phyloP scores from a whole-genome alignment of 108 stramenopile genomes.

The Skeletonema menzelii region DNA sequence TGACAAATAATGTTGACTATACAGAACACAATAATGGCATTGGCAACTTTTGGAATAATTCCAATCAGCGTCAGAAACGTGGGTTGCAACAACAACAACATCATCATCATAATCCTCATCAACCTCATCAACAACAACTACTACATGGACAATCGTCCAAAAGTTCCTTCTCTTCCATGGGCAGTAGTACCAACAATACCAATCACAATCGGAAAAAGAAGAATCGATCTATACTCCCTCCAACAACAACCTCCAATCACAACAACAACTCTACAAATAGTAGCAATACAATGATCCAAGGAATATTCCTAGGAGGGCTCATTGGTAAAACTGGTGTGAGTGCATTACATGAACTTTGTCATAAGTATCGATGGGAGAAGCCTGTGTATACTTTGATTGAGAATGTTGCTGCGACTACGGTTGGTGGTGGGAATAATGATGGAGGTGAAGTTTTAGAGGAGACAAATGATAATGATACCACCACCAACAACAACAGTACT shows the following conservation, averaged over 20 bases:
- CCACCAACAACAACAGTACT: background rate
- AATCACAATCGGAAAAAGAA: constrained; percentile 33
- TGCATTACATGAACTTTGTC: constrained; percentile 83
- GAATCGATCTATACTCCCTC: constrained; percentile 20
- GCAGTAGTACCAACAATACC: constrained; percentile 9
- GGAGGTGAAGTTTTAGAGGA: background rate
- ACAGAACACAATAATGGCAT: background rate
- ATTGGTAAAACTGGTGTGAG: constrained; percentile 77
- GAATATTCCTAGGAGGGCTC: constrained; percentile 39
- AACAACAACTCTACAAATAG: background rate
- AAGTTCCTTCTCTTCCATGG: constrained; percentile 37
- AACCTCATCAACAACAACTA: too few relatives aligned
- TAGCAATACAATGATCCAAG: background rate
- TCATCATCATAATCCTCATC: too few relatives aligned
- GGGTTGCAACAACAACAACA: constrained; percentile 12
- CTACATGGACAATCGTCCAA: constrained; percentile 32
- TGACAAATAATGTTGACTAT: too few relatives aligned
- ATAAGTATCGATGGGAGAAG: constrained; percentile 60
- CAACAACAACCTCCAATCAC: background rate
- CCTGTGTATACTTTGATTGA: constrained; percentile 29
- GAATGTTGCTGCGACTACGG: background rate
- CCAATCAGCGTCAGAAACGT: constrained; percentile 30
- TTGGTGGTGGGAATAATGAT: constrained; percentile 1
- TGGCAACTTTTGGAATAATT: background rate
- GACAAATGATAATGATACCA: constrained; percentile 5